Evolutionary conservation across 768 basidiomycete genomes (phyloP), one percentile per base, ranked within the genome.

Genomic region (Pisolithus marmoratus): DNA sequence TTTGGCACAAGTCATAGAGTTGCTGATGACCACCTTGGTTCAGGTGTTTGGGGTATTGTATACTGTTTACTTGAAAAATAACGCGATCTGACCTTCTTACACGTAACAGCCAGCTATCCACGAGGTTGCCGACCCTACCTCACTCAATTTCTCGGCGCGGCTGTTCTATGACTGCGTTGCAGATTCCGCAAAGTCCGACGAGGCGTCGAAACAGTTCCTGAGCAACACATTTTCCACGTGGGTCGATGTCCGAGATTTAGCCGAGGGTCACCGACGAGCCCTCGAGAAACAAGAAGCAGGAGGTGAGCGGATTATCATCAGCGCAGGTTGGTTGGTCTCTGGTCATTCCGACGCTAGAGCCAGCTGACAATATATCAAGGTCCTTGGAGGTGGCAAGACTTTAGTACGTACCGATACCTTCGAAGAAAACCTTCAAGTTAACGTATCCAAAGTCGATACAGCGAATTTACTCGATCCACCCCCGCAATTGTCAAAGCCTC

Each of bases 211-310:
- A 27, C 60, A 64, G 38, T 50, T 58, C 29, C 53, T 65, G 29
- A 59, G 56, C 22, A 51, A 59, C n/a, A 50, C 60, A 14, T 63
- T 65, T 5, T 60, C 60, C 14, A 50, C 58, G 17, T 80, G 75
- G 72, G 59, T 78, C 29, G 79, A 83, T 48, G 81, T 82, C 4
- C 74, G 81, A 8, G 82, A 84, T 60, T 60, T 81, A 29, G 82
- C 77, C 0, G 62, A 68, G 14, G 81, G 77, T 0, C 84, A 85
- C 57, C 71, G 73, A 1, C 62, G 68, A 5, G 80, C 81, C 5
- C 62, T 89, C 19, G 72, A 73, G 50, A 75, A 71, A 48, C 69
- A 74, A 27, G 73, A 70, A 3, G 84, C 83, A 0, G 77, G 74
- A 3, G 79, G 79, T 1, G 72, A 86, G 49, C 70, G 86, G 38